These are phyloP conservation scores for Cruciata laevipes DNA, from an alignment of 257 asterid species.

Conservation along the genomic window DNA sequence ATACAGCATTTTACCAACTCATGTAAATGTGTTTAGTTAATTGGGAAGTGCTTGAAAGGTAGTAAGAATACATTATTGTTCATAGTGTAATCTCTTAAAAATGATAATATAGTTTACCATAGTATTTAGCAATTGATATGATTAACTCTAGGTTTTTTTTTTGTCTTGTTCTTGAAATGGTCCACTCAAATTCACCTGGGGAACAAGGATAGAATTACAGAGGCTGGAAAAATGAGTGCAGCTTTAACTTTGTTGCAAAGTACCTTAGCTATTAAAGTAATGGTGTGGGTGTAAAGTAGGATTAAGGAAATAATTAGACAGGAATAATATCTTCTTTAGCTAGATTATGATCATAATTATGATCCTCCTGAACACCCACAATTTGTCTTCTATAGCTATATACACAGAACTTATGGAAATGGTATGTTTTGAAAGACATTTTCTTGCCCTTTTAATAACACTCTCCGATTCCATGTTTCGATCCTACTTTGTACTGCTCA, in stretches of 20 bases:
- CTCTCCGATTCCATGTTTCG: neutral
- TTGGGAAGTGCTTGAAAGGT: too few species aligned
- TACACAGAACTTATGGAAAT: too few species aligned
- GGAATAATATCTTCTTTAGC: conserved; percentile 16
- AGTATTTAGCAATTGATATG: neutral
- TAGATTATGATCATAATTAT: conserved; percentile 1
- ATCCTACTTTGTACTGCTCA: neutral
- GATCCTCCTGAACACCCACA: neutral
- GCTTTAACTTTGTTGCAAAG: conserved; percentile 22
- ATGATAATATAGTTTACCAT: too few species aligned
- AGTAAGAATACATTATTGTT: too few species aligned
- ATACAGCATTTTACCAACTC: too few species aligned
- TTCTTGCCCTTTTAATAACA: neutral
- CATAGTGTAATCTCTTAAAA: too few species aligned
- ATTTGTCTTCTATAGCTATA: neutral
- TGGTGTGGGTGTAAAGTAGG: conserved; percentile 15
- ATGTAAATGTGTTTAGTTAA: too few species aligned
- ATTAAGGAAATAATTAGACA: conserved; percentile 10
- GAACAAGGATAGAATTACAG: neutral
- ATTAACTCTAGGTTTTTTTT: conserved; percentile 4
- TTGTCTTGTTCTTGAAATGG: conserved; percentile 17
- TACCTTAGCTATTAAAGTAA: conserved; percentile 11
- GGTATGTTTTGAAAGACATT: neutral
- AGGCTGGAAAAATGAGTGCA: neutral
- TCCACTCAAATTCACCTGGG: conserved; percentile 7